These are phyloP conservation scores for Xylaria longipes DNA, from an alignment of 495 filamentous ascomycete species.

Conservation along the genomic window DNA sequence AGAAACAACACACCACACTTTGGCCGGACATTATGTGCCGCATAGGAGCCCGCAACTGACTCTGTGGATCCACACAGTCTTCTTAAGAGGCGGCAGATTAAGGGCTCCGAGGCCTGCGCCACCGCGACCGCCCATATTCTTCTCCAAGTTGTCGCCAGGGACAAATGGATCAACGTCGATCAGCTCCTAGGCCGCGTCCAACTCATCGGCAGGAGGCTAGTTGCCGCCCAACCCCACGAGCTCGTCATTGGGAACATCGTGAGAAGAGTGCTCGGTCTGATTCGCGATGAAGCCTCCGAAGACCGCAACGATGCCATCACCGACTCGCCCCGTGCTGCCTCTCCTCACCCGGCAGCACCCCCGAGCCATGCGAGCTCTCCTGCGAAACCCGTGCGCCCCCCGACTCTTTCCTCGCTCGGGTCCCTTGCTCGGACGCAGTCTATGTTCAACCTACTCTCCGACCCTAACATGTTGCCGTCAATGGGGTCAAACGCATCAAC, in stretches of 20 bases:
- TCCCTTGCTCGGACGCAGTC: constrained; percentile 67
- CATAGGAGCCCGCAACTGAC: not conserved
- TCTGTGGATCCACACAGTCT: constrained; percentile 58
- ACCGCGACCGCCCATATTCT: constrained; percentile 88
- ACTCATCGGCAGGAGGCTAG: constrained; percentile 73
- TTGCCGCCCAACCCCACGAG: constrained; percentile 83
- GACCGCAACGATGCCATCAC: constrained; percentile 71
- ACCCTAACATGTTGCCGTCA: constrained; percentile 33
- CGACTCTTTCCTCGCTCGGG: constrained; percentile 58
- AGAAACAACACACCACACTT: constrained; percentile 32
- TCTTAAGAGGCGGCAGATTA: constrained; percentile 88
- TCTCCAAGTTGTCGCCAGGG: constrained; percentile 77
- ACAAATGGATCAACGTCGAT: constrained; percentile 72
- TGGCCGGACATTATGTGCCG: not conserved
- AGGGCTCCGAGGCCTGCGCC: constrained; percentile 84
- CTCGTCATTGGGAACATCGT: constrained; percentile 94
- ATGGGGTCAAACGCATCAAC: constrained; percentile 51
- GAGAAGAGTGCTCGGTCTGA: constrained; percentile 83
- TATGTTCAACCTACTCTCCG: constrained; percentile 83
- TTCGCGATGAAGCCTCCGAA: constrained; percentile 88
- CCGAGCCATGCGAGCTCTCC: constrained; percentile 34
- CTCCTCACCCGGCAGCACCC: constrained; percentile 28
- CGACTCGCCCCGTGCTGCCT: constrained; percentile 46
- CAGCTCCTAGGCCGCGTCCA: constrained; percentile 81
- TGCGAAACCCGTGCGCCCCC: constrained; percentile 54